Base-by-base conservation (phyloP, 768 basidiomycete genomes). In the Boletus pseudo-olivaceus region DNA sequence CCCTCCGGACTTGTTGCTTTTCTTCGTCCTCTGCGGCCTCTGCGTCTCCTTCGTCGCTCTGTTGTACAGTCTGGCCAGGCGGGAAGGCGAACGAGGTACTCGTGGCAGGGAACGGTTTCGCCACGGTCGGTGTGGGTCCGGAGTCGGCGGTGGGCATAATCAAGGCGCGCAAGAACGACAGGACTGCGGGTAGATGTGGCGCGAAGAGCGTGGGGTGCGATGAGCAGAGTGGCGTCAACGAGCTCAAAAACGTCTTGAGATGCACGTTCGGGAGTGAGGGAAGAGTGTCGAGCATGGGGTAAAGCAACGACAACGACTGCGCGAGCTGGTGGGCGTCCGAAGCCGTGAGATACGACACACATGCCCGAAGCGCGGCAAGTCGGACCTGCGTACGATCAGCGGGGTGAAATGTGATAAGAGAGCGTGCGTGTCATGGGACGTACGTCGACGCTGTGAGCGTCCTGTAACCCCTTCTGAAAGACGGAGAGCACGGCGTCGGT, bases 231-330 rank as follows among this genome's bases (percentile, higher is more conserved):
- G 90, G 87, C 0, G 86, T 89, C 19, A 93, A 74, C 4, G 83
- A 79, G 15, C 78, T 72, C 43, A 92, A 75, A 68, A 90, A 90
- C 1, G 76, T 74, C 7, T 88, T 82, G 1, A 88, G 78, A 52
- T 85, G 75, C 2, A 72, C 57, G 39, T 73, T 73, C 6, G 78
- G 77, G 43, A 90, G 79, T 0, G 76, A 64, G 3, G 86, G 84
- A 27, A 92, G 80, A 4, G 86, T 88, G 52, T 86, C 85, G 47
- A 89, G 84, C 80, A 90, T 87, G 7, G 85, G 83, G 49, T 79
- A 81, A 62, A 90, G 75, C 38, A 91, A 73, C 0, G 80, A 71
- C 1, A 82, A 68, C 0, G 82, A 81, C 35, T 84, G 85, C 1
- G 82, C 73, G 33, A 85, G 80, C 64, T 89, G 85, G 10, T 72